Percentiles rank a stretch among this genome's conserved stretches.
These are phyloP conservation scores for Penstemon davidsonii DNA, from an alignment of 257 asterid genomes.

Conservation along the genomic window DNA sequence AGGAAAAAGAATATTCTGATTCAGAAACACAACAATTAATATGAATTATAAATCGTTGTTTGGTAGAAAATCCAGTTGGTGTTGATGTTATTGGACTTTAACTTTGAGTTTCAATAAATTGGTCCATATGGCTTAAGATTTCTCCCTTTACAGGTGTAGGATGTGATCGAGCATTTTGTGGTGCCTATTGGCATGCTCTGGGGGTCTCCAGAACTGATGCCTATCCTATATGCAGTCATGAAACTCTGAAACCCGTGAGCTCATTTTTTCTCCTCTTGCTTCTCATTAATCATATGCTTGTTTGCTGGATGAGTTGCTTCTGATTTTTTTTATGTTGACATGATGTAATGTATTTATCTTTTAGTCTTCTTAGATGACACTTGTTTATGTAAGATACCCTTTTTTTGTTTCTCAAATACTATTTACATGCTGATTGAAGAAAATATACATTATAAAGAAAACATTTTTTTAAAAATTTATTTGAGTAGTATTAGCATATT, in stretches of 20 bases:
- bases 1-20: neutral
- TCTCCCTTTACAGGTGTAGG: conserved; percentile 65
- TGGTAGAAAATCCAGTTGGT: conserved; percentile 6
- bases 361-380: neutral
- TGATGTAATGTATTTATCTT: neutral
- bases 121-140: conserved; percentile 4
- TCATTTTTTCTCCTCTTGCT: conserved; percentile 7
- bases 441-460: neutral
- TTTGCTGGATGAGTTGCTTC: conserved; percentile 10
- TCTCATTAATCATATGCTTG: conserved; percentile 1
- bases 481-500: neutral
- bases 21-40: neutral
- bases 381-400: neutral
- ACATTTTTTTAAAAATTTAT: neutral
- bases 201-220: conserved; percentile 48
- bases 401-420: conserved; percentile 9
- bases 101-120: neutral
- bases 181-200: conserved; percentile 88
- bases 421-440: neutral
- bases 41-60: neutral
- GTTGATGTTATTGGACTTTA: neutral
- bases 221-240: conserved; percentile 65
- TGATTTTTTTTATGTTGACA: conserved; percentile 8
- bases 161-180: conserved; percentile 97
- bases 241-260: conserved; percentile 79